Base-by-base conservation (phyloP, 768 basidiomycete species). In the Calvatia gigantea region DNA sequence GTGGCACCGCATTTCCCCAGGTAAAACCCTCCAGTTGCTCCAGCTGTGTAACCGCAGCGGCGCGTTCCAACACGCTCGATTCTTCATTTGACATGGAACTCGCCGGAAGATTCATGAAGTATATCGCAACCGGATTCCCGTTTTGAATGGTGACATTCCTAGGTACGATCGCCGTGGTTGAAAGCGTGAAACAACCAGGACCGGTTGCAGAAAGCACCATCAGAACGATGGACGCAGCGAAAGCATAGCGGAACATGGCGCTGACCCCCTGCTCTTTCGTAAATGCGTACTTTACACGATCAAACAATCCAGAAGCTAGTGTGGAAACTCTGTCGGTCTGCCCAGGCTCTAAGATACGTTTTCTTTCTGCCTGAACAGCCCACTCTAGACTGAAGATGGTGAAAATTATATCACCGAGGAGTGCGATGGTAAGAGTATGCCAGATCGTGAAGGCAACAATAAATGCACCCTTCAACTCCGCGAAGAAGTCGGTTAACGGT, bases 321-420 rank as follows among this genome's bases (percentile, higher is more conserved):
- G 37, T 51, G 15, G 50, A 51, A n/a, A 51, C 50, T 23, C 23
- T 37, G 29, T 51, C 50, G 3, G 50, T 51, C 39, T 41, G 23
- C 12, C 50, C 50, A 2, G 39, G 50, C 33, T 51, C 50, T 12
- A 51, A 14, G 12, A 12, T 19, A 23, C 50, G 28, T 29, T 39
- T 51, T 19, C 27, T 51, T 17, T 51, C 50, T 19, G 50, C 50
- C 15, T 51, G 50, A 29, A 51, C 39, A 8, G 37, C 50, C 50
- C 50, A 51, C 29, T 51, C 50, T 6, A 51, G 50, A 14, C 50
- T 51, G 37, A 51, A 51, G 17, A 42, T 41, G n/a, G 50, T 51
- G 15, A 51, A 51, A n/a, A 51, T 23, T 8, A 51, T 41, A 21
- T 51, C 38, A 17, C 39, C 29, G 27, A 51, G 27, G 15, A 51